Percentiles rank a stretch among this genome's conserved stretches.
Conservation (phyloP, 805 yeast genomes). For the Isabelozyma pseudorhagii region DNA sequence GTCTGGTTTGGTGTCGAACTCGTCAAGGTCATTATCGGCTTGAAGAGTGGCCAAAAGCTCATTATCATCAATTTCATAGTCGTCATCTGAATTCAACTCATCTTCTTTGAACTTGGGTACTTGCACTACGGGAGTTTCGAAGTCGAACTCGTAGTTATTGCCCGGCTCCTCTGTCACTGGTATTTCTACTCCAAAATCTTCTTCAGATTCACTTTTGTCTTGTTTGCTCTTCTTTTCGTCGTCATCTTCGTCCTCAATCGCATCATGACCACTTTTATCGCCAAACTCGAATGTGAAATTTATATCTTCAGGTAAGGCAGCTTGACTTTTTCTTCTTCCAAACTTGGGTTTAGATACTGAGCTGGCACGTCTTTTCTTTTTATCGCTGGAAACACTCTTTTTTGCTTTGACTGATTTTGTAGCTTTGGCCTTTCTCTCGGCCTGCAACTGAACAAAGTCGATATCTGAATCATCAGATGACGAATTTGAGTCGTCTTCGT, state of each 20-base stretch:
- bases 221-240: constrained; percentile 5
- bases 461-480: constrained; percentile 68
- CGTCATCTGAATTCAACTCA: constrained; percentile 57
- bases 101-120: constrained; percentile 53
- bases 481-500: constrained; percentile 40
- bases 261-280: constrained; percentile 16
- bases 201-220: constrained; percentile 8
- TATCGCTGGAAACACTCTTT: constrained; percentile 6
- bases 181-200: constrained; percentile 13
- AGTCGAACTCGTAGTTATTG: constrained; percentile 22
- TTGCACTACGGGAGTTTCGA: constrained; percentile 33
- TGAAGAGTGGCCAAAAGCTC: constrained; percentile 45
- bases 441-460: constrained; percentile 70
- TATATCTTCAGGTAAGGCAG: constrained; percentile 41
- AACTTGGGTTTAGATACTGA: constrained; percentile 19
- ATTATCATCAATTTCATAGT: constrained; percentile 55
- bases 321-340: constrained; percentile 35
- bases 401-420: constrained; percentile 43
- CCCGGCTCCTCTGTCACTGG: constrained; percentile 3
- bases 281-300: constrained; percentile 42
- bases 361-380: constrained; percentile 5
- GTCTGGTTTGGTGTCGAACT: constrained; percentile 17
- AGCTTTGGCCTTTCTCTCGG: constrained; percentile 58
- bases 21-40: constrained; percentile 44
- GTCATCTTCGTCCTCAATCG: constrained; percentile 13